Base-by-base conservation (phyloP, 225 moss, liverwort and hornwort species). In the Physcomitrium patens region DNA sequence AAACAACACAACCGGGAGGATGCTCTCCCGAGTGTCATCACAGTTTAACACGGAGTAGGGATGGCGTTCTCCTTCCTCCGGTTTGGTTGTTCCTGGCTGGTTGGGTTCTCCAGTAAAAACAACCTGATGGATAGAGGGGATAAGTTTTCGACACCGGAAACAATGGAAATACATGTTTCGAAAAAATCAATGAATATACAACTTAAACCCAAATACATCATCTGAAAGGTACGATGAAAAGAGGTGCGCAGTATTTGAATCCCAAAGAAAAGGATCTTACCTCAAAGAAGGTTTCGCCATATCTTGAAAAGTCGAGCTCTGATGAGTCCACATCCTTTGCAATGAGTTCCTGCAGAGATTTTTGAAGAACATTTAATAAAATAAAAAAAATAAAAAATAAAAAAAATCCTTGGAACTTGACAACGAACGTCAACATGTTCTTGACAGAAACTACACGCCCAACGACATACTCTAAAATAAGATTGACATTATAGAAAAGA, bases 271-370 rank as follows among this genome's bases (percentile, higher is more conserved):
- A 16, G 16, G 44, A 7, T 7, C 81, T 37, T 57, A 87, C 92
- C 92, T 92, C 92, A 59, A 92, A 92, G 79, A 92, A 92, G 54
- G 92, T 92, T 63, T 92, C 92, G 68, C 92, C 90, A 80, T 92
- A 92, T 92, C 92, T 81, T 81, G 92, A 92, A 74, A 92, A 92
- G 74, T 92, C 92, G 62, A 92, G 92, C 78, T 92, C 92, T 23
- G 92, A 88, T 41, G 88, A 83, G 71, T 92, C 92, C 58, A 92
- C 77, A 83, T 90, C 88, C 84, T 76, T 92, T 77, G 92, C 92
- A 57, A 90, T 90, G 67, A 83, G 84, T 80, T 90, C 92, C 92
- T 92, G 80, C 65, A 65, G 56, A 37, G 15, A 45, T 16, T 31
- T 31, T 10, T 19, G 44, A 4, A 37, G n/a, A n/a, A n/a, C n/a